Percentiles rank a stretch among this genome's conserved stretches.
phyloP scores from a whole-genome alignment of 1,284 basidiomycete genomes.

The Ganoderma lingzhi region DNA sequence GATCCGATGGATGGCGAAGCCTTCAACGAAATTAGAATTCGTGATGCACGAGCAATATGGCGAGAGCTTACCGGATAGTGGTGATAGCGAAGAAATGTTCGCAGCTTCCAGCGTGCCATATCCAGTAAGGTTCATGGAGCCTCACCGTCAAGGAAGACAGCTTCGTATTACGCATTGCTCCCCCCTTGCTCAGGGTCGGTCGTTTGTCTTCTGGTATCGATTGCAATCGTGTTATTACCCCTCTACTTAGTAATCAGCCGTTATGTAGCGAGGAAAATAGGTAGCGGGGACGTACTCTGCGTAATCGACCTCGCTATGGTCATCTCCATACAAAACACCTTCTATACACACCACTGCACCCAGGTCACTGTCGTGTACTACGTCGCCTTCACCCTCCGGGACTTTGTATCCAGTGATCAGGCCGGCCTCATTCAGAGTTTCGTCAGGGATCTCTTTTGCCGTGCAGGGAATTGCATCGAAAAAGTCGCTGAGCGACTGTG shows the following conservation, averaged over 20 bases:
- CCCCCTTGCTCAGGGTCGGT: slow-evolving; percentile 49
- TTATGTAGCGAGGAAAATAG: slow-evolving; percentile 4
- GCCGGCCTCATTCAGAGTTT: slow-evolving; percentile 46
- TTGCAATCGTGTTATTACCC: slow-evolving; percentile 55
- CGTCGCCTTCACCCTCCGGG: slow-evolving; percentile 24
- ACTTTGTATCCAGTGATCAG: slow-evolving; percentile 46
- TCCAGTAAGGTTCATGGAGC: slow-evolving; percentile 80
- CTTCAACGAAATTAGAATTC: slow-evolving; percentile 45
- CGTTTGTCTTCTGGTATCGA: slow-evolving; percentile 45
- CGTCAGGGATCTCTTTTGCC: slow-evolving; percentile 60
- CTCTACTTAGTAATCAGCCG: slow-evolving; percentile 48
- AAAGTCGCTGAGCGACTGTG: slow-evolving; percentile 75
- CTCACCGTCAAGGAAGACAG: slow-evolving; percentile 64
- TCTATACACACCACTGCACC: slow-evolving; percentile 69
- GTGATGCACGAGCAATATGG: background rate
- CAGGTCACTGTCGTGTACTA: slow-evolving; percentile 30
- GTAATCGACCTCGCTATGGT: slow-evolving; percentile 56
- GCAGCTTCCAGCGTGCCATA: slow-evolving; percentile 81
- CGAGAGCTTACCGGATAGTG: slow-evolving; percentile 65
- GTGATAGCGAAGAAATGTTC: slow-evolving; percentile 82
- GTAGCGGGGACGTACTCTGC: slow-evolving; percentile 55
- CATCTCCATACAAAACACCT: slow-evolving; percentile 63
- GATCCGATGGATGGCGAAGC: slow-evolving; percentile 64
- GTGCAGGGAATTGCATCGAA: slow-evolving; percentile 68
- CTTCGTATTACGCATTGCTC: slow-evolving; percentile 54